These are phyloP conservation scores for Fraxinus velutina DNA, from an alignment of 305 asterid species.

Conservation along the genomic window DNA sequence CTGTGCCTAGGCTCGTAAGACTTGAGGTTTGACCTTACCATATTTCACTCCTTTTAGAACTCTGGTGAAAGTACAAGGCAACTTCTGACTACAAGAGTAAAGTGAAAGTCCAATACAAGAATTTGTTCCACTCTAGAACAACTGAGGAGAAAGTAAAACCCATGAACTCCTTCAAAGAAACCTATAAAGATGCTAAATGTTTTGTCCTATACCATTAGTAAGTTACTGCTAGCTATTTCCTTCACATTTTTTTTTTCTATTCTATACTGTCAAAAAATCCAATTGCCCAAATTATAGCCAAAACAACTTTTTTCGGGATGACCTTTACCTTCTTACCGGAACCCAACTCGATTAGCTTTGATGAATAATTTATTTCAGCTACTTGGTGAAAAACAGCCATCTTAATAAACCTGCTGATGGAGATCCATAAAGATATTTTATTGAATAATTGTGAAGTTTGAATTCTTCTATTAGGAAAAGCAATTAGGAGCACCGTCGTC, in stretches of 20 bases:
- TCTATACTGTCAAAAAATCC: not conserved
- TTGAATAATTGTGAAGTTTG: not conserved
- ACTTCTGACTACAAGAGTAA: not conserved
- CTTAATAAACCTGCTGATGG: not conserved
- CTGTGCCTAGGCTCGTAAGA: not conserved
- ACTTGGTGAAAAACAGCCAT: not conserved
- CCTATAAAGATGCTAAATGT: not conserved
- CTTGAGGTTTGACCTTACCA: not conserved
- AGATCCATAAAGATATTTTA: not conserved
- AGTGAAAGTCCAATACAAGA: not conserved
- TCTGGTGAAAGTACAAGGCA: not conserved
- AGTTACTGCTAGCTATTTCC: not conserved
- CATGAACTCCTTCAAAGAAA: not conserved
- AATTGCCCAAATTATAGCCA: not conserved
- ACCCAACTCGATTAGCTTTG: not conserved
- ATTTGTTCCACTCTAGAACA: not conserved
- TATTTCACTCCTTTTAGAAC: not conserved
- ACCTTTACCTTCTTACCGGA: not conserved
- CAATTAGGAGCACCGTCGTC: not conserved
- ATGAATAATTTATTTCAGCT: not conserved
- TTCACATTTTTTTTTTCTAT: not conserved
- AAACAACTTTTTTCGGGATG: not conserved
- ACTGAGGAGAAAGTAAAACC: not conserved
- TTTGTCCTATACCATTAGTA: not conserved
- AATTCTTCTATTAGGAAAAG: not conserved